Evolutionary conservation across 192 early-diverging fungal genomes (phyloP), one percentile per base, ranked within the genome.

Genomic region (Linnemannia zychae): DNA sequence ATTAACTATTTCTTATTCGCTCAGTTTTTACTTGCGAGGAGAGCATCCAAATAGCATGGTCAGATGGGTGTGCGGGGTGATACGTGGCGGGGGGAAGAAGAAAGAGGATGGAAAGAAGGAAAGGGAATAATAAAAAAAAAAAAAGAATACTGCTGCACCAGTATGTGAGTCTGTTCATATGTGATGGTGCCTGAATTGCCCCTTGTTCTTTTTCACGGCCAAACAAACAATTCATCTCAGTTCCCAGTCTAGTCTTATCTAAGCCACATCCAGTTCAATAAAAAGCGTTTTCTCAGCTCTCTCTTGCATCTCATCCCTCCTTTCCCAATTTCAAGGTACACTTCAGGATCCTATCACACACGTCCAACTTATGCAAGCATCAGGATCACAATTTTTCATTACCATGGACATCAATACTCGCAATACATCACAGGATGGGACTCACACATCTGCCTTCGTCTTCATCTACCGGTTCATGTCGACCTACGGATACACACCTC

Each of bases 271-370:
- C 22, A 38, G 52, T 40, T 20, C 38, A 28, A 49, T 68, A 68
- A 76, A 69, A 76, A 40, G 66, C 47, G n/a, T 76, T 76, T 33
- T 0, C 0, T 2, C 17, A 37, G 3, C 12, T 17, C 20, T 49
- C 34, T 52, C 47, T 47, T 0, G 11, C 22, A 68, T 31, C 40
- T 44, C 9, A 44, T 76, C 47, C 66, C 65, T 76, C 75, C 66
- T 53, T 68, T 49, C 48, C 28, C 65, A 67, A 68, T 76, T 76
- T 76, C 75, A 76, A 76, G 75, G 75, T 76, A 76, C 66, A 46
- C 53, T 4, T 5, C 3, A 28, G 53, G 24, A 60, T 3, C 1
- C 57, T 1, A 31, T 0, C 28, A 63, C 13, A 15, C n/a, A 57
- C 22, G 24, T 20, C 22, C 17, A 63, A 63, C n/a, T n/a, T n/a